A percentile compares a stretch with the other conserved stretches of the same genome.
These are phyloP conservation scores for Boletus tylopilopsis DNA, from an alignment of 768 basidiomycete genomes.

Conservation along the genomic window DNA sequence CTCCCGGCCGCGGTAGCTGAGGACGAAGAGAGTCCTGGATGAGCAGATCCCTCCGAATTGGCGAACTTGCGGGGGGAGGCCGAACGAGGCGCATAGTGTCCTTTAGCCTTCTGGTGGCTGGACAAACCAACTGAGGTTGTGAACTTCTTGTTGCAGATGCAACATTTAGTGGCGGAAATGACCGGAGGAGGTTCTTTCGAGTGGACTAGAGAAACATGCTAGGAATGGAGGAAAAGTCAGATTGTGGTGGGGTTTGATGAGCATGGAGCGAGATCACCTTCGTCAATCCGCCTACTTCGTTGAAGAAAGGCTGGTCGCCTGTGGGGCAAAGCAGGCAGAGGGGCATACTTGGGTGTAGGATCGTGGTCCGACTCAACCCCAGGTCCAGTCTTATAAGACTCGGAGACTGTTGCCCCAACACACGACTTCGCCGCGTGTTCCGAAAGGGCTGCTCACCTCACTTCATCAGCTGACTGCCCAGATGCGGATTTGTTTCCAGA, in stretches of 20 bases:
- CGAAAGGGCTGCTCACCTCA: slow-evolving; percentile 25
- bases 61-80: slow-evolving; percentile 1
- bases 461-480: slow-evolving; percentile 18
- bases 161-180: slow-evolving; percentile 16
- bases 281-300: slow-evolving; percentile 14
- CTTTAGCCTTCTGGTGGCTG: slow-evolving; percentile 22
- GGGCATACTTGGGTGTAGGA: slow-evolving; percentile 19
- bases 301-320: slow-evolving; percentile 22
- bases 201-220: slow-evolving; percentile 23
- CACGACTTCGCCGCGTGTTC: slow-evolving; percentile 33
- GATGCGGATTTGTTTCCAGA: slow-evolving; percentile 22
- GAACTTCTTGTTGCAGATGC: slow-evolving; percentile 26
- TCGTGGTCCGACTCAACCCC: slow-evolving; percentile 13
- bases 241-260: background rate
- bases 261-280: slow-evolving; percentile 9
- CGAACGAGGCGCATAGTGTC: slow-evolving; percentile 14
- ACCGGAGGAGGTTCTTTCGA: background rate
- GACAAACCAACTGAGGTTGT: slow-evolving; percentile 13
- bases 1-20: background rate
- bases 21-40: background rate
- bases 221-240: slow-evolving; percentile 3
- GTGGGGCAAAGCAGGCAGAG: slow-evolving; percentile 23
- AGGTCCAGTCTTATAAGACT: slow-evolving; percentile 28
- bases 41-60: background rate
- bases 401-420: slow-evolving; percentile 29